Evolutionary conservation across 352 stramenopile genomes (phyloP), one percentile per base, ranked within the genome.

Genomic region (Globisporangium orthogonon): DNA sequence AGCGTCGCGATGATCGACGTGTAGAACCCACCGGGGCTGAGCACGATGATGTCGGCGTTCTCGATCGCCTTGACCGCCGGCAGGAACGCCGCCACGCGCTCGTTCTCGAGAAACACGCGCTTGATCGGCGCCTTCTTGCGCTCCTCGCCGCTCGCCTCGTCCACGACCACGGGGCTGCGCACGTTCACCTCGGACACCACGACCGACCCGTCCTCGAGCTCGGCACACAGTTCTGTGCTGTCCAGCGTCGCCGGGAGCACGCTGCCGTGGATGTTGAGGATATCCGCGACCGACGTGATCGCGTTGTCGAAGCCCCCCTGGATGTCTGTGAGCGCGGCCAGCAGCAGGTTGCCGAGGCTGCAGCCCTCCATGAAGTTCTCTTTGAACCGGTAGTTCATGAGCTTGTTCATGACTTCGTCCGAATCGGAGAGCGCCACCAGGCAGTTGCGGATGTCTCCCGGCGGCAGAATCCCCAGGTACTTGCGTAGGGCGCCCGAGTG

Each of bases 361-460:
- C 80, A 89, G 17, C 84, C 84, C 49, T 94, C 84, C 76, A 94
- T 89, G 59, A 89, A 94, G 62, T 92, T 90, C 50, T 92, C 82
- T 46, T 83, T 83, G 61, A 94, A 94, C 5, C 84, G 78, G 57
- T 92, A 92, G 61, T 94, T 92, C 84, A 94, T 94, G 47, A 94
- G 59, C 64, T 94, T 88, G 68, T 83, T 86, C 68, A 94, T 78
- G 18, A 94, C 71, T 48, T 92, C 82, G 56, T 91, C 80, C 18
- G 84, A 91, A 54, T 94, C 84, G 0, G 84, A 92, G 9, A 94
- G 60, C 5, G 84, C 84, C 1, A 94, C 84, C 14, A 94, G 52
- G n/a, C 84, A 94, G 49, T 94, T 94, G 59, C 84, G 82, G 61
- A 94, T 92, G 41, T 94, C 84, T 29, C 84, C 84, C 3, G 84